A percentile compares a stretch with the other conserved stretches of the same genome.
These are phyloP conservation scores for Mollisia scopiformis DNA, from an alignment of 2,329 filamentous ascomycete species.

Conservation along the genomic window DNA sequence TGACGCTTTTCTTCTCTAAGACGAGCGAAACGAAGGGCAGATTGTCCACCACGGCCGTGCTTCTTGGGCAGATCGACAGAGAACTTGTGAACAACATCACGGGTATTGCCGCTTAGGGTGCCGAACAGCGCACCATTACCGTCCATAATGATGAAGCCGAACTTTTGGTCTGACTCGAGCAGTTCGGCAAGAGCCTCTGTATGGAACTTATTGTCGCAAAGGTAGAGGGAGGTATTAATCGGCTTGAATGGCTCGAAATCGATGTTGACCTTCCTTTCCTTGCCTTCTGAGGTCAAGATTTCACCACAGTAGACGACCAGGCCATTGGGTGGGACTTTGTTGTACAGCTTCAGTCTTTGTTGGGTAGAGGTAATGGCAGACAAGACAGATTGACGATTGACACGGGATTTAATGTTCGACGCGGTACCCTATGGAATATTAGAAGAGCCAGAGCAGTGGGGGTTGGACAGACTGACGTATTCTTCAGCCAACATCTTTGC, in stretches of 20 bases:
- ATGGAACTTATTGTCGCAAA: constrained; percentile 99
- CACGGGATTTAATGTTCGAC: constrained; percentile 99
- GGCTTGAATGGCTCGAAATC: constrained; percentile 99
- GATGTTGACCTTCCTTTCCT: constrained; percentile 99
- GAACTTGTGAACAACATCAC: constrained; percentile 97
- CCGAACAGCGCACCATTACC: constrained; percentile 98
- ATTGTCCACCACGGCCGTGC: constrained; percentile 99
- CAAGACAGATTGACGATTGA: constrained; percentile 96
- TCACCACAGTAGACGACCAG: constrained; percentile 99
- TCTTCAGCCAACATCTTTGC: constrained; percentile 99
- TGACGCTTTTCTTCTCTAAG: constrained; percentile 99
- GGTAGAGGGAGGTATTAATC: constrained; percentile 98
- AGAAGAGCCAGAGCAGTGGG: constrained; percentile 16
- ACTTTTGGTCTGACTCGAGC: constrained; percentile 98
- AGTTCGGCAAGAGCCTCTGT: constrained; percentile 96
- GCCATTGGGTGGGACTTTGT: constrained; percentile 97
- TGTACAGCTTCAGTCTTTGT: constrained; percentile 98
- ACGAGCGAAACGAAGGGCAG: constrained; percentile 98
- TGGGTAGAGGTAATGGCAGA: constrained; percentile 99
- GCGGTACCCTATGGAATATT: constrained; percentile 74
- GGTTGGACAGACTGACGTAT: constrained; percentile 67
- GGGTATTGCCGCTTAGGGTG: constrained; percentile 94
- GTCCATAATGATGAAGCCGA: constrained; percentile 99
- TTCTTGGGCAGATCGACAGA: constrained; percentile 99
- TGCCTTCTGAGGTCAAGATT: constrained; percentile 98